These are phyloP conservation scores for Elaeagnus macrophylla DNA, from an alignment of 306 rosid genomes.

Conservation along the genomic window DNA sequence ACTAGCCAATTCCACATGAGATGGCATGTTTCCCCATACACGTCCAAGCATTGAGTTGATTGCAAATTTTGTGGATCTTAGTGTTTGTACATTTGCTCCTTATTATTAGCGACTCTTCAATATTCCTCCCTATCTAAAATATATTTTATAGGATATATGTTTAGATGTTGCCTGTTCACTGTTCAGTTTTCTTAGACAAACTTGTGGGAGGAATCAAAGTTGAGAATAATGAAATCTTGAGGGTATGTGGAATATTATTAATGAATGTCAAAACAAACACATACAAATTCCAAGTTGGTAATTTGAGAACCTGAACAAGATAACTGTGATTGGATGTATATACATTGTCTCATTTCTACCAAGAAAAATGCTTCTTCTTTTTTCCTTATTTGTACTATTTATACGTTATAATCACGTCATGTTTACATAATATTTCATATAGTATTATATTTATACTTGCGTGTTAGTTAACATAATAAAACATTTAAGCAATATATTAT, in stretches of 20 bases:
- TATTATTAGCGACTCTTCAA: too few species aligned
- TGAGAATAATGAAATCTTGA: background rate
- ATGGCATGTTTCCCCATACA: slow-evolving; percentile 41
- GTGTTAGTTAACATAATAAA: too few species aligned
- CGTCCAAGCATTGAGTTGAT: slow-evolving; percentile 19
- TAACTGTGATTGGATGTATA: background rate
- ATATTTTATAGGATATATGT: slow-evolving; percentile 26
- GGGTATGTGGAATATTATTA: too few species aligned
- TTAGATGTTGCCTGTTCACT: slow-evolving; percentile 27
- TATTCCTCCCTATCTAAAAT: too few species aligned
- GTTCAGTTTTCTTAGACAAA: slow-evolving; percentile 30
- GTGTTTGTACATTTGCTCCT: slow-evolving; percentile 13
- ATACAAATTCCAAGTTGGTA: too few species aligned
- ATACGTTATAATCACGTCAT: too few species aligned
- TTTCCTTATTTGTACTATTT: too few species aligned
- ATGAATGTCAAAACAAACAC: too few species aligned
- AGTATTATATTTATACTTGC: too few species aligned
- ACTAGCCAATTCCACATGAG: slow-evolving; percentile 29
- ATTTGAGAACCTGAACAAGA: slow-evolving; percentile 1
- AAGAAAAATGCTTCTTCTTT: background rate
- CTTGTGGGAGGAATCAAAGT: slow-evolving; percentile 29
- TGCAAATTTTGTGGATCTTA: slow-evolving; percentile 36
- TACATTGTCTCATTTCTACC: slow-evolving; percentile 26
- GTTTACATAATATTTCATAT: too few species aligned
- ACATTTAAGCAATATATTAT: too few species aligned